Percentiles rank a stretch among this genome's conserved stretches.
phyloP scores from a whole-genome alignment of 2,329 filamentous ascomycete genomes.

The Pseudocercospora macadamiae region DNA sequence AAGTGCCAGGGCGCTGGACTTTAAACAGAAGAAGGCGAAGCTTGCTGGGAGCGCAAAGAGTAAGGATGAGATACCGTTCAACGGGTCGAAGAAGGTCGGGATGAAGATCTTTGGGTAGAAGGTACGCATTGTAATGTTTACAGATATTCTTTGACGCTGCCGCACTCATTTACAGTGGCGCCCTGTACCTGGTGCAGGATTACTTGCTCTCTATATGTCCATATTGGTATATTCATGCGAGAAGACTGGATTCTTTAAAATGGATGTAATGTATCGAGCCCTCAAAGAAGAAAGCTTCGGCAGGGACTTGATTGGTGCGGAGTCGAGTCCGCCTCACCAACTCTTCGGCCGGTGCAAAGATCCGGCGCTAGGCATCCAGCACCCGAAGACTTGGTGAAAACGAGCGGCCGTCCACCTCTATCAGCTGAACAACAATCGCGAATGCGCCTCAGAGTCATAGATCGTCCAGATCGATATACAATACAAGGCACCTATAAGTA shows the following conservation, averaged over 20 bases:
- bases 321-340: background rate
- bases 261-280: no score
- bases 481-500: background rate
- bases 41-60: background rate
- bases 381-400: background rate
- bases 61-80: conserved; percentile 4
- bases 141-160: no score
- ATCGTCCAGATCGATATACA: background rate
- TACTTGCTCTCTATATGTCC: no score
- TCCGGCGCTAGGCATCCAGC: background rate
- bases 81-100: background rate
- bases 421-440: background rate
- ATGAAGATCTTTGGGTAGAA: conserved; percentile 21
- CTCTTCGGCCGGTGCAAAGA: background rate
- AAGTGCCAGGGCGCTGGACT: conserved; percentile 7
- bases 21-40: conserved; percentile 16
- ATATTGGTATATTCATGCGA: no score
- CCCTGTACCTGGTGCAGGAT: no score
- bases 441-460: background rate
- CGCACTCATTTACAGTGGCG: no score
- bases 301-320: background rate
- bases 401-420: background rate
- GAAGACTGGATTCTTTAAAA: background rate
- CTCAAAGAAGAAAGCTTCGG: no score
- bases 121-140: no score